A percentile compares a stretch with the other conserved stretches of the same genome.
These are phyloP conservation scores for Phycomyces nitens DNA, from an alignment of 192 early-diverging fungal species.

Conservation along the genomic window DNA sequence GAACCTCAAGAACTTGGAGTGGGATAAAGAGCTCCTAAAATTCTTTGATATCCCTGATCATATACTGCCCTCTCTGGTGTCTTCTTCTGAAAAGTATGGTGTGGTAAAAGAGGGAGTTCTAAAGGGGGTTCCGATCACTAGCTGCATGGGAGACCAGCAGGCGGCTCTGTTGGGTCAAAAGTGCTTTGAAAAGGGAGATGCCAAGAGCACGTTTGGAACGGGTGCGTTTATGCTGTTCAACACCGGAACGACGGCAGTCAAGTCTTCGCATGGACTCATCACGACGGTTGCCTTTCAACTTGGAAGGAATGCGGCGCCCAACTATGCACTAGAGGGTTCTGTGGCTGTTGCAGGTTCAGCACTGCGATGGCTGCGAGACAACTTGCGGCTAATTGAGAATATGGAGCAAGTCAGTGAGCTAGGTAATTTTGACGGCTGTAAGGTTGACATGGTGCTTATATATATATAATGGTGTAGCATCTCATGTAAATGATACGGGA, in stretches of 20 bases:
- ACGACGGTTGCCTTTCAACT: conserved; percentile 93
- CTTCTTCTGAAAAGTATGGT: conserved; percentile 82
- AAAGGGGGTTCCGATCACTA: conserved; percentile 72
- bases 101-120: conserved; percentile 51
- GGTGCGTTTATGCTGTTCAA: conserved; percentile 96
- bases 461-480: too few relatives aligned
- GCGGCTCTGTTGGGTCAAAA: conserved; percentile 90
- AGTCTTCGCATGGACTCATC: conserved; percentile 78
- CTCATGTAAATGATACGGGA: conserved; percentile 63
- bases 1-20: conserved; percentile 75
- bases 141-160: conserved; percentile 92
- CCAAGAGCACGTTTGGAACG: conserved; percentile 96
- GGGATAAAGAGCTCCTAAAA: conserved; percentile 66
- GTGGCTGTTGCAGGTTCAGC: conserved; percentile 90
- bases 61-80: conserved; percentile 70
- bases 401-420: conserved; percentile 72
- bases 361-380: conserved; percentile 88
- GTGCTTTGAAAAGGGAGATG: conserved; percentile 78
- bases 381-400: conserved; percentile 70
- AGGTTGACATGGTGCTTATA: too few relatives aligned
- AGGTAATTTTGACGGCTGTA: too few relatives aligned
- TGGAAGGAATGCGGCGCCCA: conserved; percentile 52
- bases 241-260: conserved; percentile 75
- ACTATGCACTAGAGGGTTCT: conserved; percentile 91
- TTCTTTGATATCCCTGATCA: conserved; percentile 70